phyloP scores from a whole-genome alignment of 2,329 filamentous ascomycete species.

The Curvularia sp. region DNA sequence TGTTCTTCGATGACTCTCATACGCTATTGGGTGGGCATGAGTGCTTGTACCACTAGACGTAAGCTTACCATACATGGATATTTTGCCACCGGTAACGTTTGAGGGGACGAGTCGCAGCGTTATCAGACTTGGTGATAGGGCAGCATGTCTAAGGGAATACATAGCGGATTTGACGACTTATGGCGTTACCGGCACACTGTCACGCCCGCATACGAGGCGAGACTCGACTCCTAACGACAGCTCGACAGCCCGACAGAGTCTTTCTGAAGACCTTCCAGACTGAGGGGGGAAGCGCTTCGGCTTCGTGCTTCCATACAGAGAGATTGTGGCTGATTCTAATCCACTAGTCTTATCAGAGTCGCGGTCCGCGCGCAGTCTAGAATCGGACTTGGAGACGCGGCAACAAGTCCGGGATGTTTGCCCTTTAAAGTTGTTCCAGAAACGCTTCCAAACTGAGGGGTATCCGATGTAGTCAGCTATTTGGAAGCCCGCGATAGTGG shows the following conservation, averaged over 20 bases:
- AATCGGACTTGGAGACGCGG: not conserved
- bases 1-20: not conserved
- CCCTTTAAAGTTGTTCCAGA: conserved; percentile 22
- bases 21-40: not conserved
- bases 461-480: conserved; percentile 11
- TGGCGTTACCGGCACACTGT: too few species aligned
- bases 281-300: not conserved
- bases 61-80: not conserved
- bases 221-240: not conserved
- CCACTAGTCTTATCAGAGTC: conserved; percentile 3
- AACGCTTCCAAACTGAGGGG: conserved; percentile 14
- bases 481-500: conserved; percentile 17
- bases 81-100: conserved; percentile 2
- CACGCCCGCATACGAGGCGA: not conserved
- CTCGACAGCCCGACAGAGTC: not conserved
- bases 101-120: not conserved
- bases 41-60: not conserved
- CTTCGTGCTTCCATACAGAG: not conserved
- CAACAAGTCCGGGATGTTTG: not conserved
- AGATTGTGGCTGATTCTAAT: not conserved
- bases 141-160: not conserved
- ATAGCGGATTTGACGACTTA: not conserved
- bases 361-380: not conserved
- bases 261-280: not conserved
- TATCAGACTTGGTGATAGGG: not conserved